phyloP scores from a whole-genome alignment of 2,329 filamentous ascomycete species.

The Akanthomyces lecanii region DNA sequence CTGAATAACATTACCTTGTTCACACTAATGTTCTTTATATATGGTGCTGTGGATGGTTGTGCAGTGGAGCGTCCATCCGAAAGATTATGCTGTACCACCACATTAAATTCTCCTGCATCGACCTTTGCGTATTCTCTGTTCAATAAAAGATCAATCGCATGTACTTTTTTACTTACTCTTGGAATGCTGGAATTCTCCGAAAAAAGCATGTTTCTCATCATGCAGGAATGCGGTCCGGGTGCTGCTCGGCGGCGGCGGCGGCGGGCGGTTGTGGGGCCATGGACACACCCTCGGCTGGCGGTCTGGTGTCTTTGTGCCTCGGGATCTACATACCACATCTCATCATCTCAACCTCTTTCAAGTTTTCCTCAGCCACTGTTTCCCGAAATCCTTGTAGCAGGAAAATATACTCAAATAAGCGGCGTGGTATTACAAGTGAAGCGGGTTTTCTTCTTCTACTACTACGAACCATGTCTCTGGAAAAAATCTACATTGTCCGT shows the following conservation, averaged over 20 bases:
- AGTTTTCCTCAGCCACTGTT: no score
- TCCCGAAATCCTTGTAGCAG: background rate
- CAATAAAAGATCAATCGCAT: no score
- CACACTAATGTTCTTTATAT: background rate
- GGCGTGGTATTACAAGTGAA: no score
- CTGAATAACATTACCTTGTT: background rate
- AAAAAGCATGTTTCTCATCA: background rate
- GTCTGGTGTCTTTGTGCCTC: background rate
- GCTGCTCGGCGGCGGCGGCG: background rate
- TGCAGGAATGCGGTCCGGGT: background rate
- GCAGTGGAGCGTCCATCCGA: background rate
- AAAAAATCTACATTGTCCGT: conserved; percentile 69
- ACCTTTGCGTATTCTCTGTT: no score
- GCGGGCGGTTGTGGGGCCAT: background rate
- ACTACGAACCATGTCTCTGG: conserved; percentile 51
- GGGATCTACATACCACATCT: background rate
- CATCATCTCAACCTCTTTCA: background rate
- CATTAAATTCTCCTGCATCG: background rate
- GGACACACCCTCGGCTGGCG: background rate
- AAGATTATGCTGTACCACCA: background rate
- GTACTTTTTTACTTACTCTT: background rate
- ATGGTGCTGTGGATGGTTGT: background rate
- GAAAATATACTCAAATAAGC: no score
- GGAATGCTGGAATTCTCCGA: background rate
- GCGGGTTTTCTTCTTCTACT: no score